These are phyloP conservation scores for Alternaria angustiovoidea DNA, from an alignment of 2,329 filamentous ascomycete genomes.

Conservation along the genomic window DNA sequence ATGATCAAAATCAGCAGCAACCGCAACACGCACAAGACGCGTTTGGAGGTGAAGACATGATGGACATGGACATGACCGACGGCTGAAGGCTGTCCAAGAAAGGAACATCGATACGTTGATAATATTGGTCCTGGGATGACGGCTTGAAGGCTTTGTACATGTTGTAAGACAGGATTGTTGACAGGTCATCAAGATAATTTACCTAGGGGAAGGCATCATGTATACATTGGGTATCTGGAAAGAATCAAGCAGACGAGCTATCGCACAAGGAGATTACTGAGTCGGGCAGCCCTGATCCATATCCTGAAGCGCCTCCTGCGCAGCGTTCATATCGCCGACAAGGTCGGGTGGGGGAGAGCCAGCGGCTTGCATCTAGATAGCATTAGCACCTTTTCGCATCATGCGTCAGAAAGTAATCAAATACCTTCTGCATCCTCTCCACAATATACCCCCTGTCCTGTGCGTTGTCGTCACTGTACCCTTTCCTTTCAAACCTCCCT, in stretches of 20 bases:
- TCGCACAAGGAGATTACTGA: slow-evolving; percentile 56
- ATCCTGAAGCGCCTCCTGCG: slow-evolving; percentile 71
- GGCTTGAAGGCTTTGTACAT: neutral
- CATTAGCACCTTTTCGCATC: neutral
- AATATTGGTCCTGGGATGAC: neutral
- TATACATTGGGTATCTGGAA: slow-evolving; percentile 37
- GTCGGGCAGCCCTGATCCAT: slow-evolving; percentile 68
- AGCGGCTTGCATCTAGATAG: slow-evolving; percentile 87
- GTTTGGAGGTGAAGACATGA: slow-evolving; percentile 35
- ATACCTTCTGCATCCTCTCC: slow-evolving; percentile 95
- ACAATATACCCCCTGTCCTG: slow-evolving; percentile 91
- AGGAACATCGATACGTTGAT: neutral
- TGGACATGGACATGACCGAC: slow-evolving; percentile 50
- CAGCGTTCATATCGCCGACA: slow-evolving; percentile 86
- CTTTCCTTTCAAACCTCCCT: slow-evolving; percentile 80
- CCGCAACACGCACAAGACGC: slow-evolving; percentile 13
- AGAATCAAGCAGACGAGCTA: slow-evolving; percentile 9
- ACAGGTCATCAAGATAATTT: neutral
- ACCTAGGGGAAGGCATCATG: slow-evolving; percentile 1
- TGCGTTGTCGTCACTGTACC: slow-evolving; percentile 82
- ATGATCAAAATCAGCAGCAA: slow-evolving; percentile 53
- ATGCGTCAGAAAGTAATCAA: neutral
- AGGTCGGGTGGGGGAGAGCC: slow-evolving; percentile 90
- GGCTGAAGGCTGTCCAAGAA: slow-evolving; percentile 16
- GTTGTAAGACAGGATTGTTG: neutral